These are phyloP conservation scores for Combretum micranthum DNA, from an alignment of 345 rosid genomes.

Conservation along the genomic window DNA sequence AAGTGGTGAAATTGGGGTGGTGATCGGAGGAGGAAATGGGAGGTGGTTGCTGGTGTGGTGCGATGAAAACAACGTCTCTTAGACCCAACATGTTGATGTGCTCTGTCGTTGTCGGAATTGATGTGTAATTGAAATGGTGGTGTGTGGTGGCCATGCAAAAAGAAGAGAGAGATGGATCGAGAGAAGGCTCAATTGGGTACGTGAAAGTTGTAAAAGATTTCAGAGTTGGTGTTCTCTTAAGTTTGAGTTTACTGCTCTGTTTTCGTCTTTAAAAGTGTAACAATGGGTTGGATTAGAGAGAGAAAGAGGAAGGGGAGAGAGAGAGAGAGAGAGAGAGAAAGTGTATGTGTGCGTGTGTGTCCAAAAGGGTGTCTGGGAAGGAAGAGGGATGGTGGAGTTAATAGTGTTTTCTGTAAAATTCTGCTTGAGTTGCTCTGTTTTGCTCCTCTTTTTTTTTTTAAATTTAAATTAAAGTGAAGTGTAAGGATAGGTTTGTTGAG, in stretches of 20 bases:
- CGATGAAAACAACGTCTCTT: conserved; percentile 49
- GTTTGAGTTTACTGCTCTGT: neutral
- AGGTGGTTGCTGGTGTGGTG: conserved; percentile 24
- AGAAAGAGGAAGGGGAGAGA: neutral
- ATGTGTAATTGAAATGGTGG: conserved; percentile 9
- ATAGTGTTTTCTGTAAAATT: no score
- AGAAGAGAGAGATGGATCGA: neutral
- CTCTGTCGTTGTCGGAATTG: conserved; percentile 15
- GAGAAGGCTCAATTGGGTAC: neutral
- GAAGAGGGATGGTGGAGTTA: neutral
- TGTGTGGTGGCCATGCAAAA: conserved; percentile 13
- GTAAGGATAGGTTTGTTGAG: neutral
- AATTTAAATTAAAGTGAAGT: neutral
- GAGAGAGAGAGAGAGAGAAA: neutral
- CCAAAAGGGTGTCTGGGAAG: no score
- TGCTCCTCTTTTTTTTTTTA: no score
- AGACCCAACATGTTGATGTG: conserved; percentile 55
- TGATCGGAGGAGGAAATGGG: conserved; percentile 14
- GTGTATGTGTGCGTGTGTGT: neutral
- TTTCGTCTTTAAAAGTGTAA: neutral
- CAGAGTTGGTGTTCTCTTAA: neutral
- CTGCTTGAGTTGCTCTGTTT: no score
- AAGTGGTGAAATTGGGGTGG: conserved; percentile 8
- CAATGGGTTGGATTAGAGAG: neutral
- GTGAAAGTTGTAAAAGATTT: neutral